Evolutionary conservation across 306 rosid genomes (phyloP).

Genomic region (Dryas drummondii): DNA sequence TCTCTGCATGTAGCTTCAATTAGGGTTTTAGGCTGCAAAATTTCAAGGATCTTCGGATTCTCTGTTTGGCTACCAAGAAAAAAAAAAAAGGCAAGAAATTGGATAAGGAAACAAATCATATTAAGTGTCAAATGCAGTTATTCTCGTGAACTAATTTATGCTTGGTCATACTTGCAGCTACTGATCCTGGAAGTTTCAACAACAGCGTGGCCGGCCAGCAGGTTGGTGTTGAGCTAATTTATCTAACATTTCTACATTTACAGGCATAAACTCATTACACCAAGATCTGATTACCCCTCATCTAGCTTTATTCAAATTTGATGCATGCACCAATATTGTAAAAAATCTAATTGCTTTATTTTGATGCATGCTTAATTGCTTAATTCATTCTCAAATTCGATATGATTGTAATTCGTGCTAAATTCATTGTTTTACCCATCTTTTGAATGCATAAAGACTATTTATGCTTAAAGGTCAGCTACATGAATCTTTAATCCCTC

Average conservation of each 20-base stretch:
- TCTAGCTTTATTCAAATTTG: neutral
- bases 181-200: constrained; percentile 90
- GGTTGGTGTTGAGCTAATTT: constrained; percentile 47
- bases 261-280: neutral
- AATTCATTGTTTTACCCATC: neutral
- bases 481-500: constrained; percentile 14
- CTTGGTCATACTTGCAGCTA: constrained; percentile 40
- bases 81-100: neutral
- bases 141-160: neutral
- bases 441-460: neutral
- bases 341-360: neutral
- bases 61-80: neutral
- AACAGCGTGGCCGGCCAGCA: constrained; percentile 99
- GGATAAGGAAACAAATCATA: neutral
- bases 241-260: constrained; percentile 1
- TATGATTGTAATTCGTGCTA: constrained; percentile 20
- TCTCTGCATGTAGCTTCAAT: constrained; percentile 4
- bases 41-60: neutral
- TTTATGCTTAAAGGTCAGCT: constrained; percentile 15
- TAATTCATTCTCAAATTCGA: neutral
- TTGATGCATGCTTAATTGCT: neutral
- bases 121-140: neutral
- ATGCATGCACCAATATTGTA: neutral
- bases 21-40: constrained; percentile 16
- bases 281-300: constrained; percentile 4